Percentiles rank a stretch among this genome's conserved stretches.
Conservation (phyloP, 495 filamentous ascomycete species). For the Delitschia confertaspora region DNA sequence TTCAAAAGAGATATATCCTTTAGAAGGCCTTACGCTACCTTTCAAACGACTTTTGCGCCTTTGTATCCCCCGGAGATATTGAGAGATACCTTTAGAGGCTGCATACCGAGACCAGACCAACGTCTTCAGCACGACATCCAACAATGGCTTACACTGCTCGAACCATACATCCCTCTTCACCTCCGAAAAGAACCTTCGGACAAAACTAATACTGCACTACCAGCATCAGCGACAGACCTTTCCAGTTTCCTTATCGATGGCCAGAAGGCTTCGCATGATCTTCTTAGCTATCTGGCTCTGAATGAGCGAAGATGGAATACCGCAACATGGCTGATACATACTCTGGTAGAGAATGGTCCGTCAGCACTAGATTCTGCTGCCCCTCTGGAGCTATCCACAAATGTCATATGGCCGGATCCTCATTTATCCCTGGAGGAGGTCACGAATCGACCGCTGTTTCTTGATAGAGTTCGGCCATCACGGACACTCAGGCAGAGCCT, state of each 20-base stretch:
- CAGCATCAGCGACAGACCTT: conserved; percentile 7
- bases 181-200: conserved; percentile 21
- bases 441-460: conserved; percentile 15
- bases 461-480: conserved; percentile 2
- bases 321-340: conserved; percentile 34
- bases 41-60: too few relatives aligned
- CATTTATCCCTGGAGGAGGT: conserved; percentile 17
- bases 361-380: neutral
- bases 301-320: conserved; percentile 31
- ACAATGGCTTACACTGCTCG: conserved; percentile 40
- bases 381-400: conserved; percentile 4
- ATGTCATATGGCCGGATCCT: conserved; percentile 8
- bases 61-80: neutral
- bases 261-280: conserved; percentile 20
- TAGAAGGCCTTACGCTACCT: neutral
- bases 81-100: neutral
- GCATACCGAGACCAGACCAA: conserved; percentile 7
- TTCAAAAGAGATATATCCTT: neutral
- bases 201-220: neutral
- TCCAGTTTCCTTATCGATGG: conserved; percentile 17
- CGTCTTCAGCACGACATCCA: conserved; percentile 12
- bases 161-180: conserved; percentile 37
- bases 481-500: conserved; percentile 11
- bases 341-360: conserved; percentile 18
- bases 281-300: conserved; percentile 30